Base-by-base conservation (phyloP, 1,284 basidiomycete genomes). In the Coriolopsis trogii region DNA sequence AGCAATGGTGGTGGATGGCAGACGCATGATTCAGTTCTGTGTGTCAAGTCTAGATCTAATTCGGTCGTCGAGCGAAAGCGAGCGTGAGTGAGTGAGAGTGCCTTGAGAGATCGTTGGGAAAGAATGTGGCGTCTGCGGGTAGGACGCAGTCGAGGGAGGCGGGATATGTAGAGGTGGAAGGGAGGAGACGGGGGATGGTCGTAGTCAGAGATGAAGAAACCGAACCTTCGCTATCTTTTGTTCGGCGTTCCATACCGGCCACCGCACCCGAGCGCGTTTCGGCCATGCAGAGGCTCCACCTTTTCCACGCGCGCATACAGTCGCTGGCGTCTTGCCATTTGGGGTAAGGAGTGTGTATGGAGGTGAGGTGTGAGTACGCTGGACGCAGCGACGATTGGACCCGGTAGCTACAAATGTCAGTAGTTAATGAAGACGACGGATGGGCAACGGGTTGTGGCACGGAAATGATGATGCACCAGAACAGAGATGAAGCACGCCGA, bases 1-100 rank as follows among this genome's bases (percentile, higher is more conserved):
- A 10, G 51, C 51, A 38, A 51, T 38, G 53, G 31, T 45, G 15
- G 56, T 16, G 16, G 33, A 49, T 18, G 41, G 46, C 28, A 49
- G 47, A 23, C 25, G 56, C 53, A 55, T 55, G 24, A n/a, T n/a
- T n/a, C n/a, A n/a, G n/a, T 24, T 24, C 1, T 6, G 15, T 36
- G 33, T 18, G 16, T 36, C 9, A 15, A 34, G 31, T 34, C 31
- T 15, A 15, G 21, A 38, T 41, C 16, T 25, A 20, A 25, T 30
- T 25, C 9, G 20, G 21, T 41, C 20, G 5, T 37, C 20, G 44
- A 43, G 18, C 5, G 41, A 41, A 13, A 47, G 53, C 8, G 37
- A 33, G 41, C 1, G 51, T 37, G 33, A 21, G 33, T 20, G 12
- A 29, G 18, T 9, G 28, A 54, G 43, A 5, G 52, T 42, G 25